phyloP scores from a whole-genome alignment of 768 basidiomycete genomes.

The Cantharellus cinnabarinus region DNA sequence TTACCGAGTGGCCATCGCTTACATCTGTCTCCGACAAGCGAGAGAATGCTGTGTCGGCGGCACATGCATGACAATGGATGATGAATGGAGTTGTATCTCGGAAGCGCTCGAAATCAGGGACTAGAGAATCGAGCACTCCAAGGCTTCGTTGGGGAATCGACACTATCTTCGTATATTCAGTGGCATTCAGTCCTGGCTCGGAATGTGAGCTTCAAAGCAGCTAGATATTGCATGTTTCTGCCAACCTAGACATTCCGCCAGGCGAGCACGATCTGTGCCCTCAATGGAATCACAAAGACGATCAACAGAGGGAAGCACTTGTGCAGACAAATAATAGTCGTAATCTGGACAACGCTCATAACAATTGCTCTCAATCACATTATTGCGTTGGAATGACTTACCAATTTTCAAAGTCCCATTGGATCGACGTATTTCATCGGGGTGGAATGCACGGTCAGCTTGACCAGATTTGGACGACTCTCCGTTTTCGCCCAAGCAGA shows the following conservation, averaged over 20 bases:
- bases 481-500: conserved; percentile 57
- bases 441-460: conserved; percentile 82
- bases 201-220: neutral
- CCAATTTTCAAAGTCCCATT: conserved; percentile 53
- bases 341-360: conserved; percentile 34
- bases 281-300: conserved; percentile 92
- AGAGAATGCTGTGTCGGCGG: conserved; percentile 33
- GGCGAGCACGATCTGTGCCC: conserved; percentile 74
- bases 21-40: conserved; percentile 43
- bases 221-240: conserved; percentile 2
- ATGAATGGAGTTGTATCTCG: conserved; percentile 49
- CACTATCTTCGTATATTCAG: conserved; percentile 27
- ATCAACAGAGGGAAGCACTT: conserved; percentile 86
- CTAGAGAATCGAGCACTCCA: conserved; percentile 67
- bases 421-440: conserved; percentile 68
- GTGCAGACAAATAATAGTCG: conserved; percentile 76
- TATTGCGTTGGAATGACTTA: conserved; percentile 15
- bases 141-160: conserved; percentile 37
- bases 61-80: conserved; percentile 60
- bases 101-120: conserved; percentile 77
- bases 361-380: neutral
- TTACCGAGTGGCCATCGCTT: conserved; percentile 8
- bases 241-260: conserved; percentile 89
- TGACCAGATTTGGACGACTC: conserved; percentile 53
- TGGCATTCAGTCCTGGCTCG: conserved; percentile 37